These are phyloP conservation scores for Oryza officinalis DNA, from an alignment of 176 grass and related monocot species.

Conservation along the genomic window DNA sequence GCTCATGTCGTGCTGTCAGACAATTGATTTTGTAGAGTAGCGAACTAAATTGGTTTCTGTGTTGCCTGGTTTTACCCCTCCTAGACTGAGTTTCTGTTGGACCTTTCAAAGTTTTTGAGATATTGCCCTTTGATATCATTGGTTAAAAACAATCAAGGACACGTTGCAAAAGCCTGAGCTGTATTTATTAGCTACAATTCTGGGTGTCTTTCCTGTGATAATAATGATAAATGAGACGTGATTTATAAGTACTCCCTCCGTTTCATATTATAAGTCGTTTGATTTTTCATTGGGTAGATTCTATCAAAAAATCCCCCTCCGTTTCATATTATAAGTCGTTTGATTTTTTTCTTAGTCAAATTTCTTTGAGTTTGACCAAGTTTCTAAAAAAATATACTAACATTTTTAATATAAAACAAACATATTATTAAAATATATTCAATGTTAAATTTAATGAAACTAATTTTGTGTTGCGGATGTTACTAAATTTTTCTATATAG, in stretches of 20 bases:
- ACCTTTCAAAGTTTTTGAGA: conserved; percentile 2
- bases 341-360: too few species aligned
- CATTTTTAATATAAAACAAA: too few species aligned
- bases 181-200: neutral
- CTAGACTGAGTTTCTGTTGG: neutral
- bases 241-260: neutral
- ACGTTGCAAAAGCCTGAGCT: neutral
- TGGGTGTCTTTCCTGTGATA: neutral
- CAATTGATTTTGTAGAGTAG: conserved; percentile 55
- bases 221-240: neutral
- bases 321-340: too few species aligned
- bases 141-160: conserved; percentile 30
- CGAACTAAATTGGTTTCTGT: conserved; percentile 27
- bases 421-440: too few species aligned
- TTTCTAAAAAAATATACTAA: too few species aligned
- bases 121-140: neutral
- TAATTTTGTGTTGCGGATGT: too few species aligned
- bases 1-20: conserved; percentile 45
- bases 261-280: too few species aligned
- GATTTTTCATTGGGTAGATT: too few species aligned
- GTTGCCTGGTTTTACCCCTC: neutral
- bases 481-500: too few species aligned
- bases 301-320: too few species aligned
- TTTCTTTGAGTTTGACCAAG: too few species aligned
- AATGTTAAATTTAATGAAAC: too few species aligned